Conservation (phyloP, 495 filamentous ascomycete species). For the Geoglossum glabrum region DNA sequence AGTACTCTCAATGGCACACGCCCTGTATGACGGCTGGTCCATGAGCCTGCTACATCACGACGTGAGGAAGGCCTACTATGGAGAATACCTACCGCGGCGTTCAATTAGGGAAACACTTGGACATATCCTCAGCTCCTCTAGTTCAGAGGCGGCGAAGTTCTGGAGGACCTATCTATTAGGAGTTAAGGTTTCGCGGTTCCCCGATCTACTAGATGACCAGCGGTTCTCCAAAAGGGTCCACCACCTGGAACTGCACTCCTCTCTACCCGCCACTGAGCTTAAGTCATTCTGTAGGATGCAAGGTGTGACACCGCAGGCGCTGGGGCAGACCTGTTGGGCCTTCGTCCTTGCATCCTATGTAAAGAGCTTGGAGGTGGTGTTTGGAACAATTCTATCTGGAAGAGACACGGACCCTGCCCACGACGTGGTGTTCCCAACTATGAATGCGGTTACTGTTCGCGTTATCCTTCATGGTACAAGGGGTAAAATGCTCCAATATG, state of each 20-base stretch:
- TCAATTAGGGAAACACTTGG: conserved; percentile 28
- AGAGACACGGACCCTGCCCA: conserved; percentile 36
- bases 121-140: conserved; percentile 19
- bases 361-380: conserved; percentile 39
- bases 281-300: conserved; percentile 32
- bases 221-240: conserved; percentile 12
- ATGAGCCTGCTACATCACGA: conserved; percentile 45
- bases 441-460: conserved; percentile 54
- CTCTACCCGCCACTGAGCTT: conserved; percentile 15
- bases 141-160: conserved; percentile 26
- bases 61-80: conserved; percentile 36
- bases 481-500: conserved; percentile 38
- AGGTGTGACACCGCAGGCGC: conserved; percentile 39
- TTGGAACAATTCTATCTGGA: conserved; percentile 53
- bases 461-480: conserved; percentile 40
- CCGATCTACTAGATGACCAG: conserved; percentile 1
- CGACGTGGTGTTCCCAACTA: conserved; percentile 49
- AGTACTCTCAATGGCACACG: conserved; percentile 54
- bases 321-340: conserved; percentile 47
- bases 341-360: conserved; percentile 35
- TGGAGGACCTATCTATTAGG: conserved; percentile 39
- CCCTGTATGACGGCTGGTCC: conserved; percentile 63
- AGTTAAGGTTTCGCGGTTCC: conserved; percentile 19
- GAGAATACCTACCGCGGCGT: conserved; percentile 19
- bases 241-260: conserved; percentile 27